Base-by-base conservation (phyloP, 495 filamentous ascomycete species). In the Aspergillus sclerotioniger region DNA sequence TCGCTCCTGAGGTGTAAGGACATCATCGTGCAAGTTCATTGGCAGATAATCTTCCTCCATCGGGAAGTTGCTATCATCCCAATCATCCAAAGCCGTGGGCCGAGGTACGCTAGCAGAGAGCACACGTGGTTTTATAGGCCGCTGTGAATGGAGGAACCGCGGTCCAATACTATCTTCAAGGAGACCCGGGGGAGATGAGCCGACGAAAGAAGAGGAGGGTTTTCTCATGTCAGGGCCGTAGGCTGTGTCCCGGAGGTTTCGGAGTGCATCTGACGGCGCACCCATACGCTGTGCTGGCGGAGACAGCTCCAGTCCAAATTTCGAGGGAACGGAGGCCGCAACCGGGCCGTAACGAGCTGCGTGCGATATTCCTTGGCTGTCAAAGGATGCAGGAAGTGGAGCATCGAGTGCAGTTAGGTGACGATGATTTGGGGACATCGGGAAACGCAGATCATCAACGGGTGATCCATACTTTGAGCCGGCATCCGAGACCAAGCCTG, bases 1-100 rank as follows among this genome's bases (percentile, higher is more conserved):
- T 65, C 90, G 90, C 68, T 97, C 92, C 54, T 92, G 88, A 5
- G 92, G 90, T 0, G 93, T 98, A 52, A 98, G 82, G 37, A 98
- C 84, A 66, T 98, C 94, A 59, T 98, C 94, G 61, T 92, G 89
- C 58, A 98, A 76, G 41, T 88, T 87, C 35, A 87, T 87, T 1
- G 94, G 94, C 8, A 98, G 75, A 62, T 91, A 91, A 62, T 98
- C 93, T 63, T 98, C 94, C 70, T 98, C 93, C 71, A 93, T 93
- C 20, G 89, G 81, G 67, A 96, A 96, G 50, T 90, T 84, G 52
- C 86, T 85, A 57, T 87, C 82, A 54, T 95, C 93, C 86, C 89
- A 91, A 56, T 92, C 84, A 61, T 85, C 90, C 25, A 86, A 78
- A 46, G 78, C 76, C 45, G 84, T 78, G 52, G 81, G 71, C 63